Conservation (phyloP, 2,329 filamentous ascomycete genomes). For the Calonectria pteridis region DNA sequence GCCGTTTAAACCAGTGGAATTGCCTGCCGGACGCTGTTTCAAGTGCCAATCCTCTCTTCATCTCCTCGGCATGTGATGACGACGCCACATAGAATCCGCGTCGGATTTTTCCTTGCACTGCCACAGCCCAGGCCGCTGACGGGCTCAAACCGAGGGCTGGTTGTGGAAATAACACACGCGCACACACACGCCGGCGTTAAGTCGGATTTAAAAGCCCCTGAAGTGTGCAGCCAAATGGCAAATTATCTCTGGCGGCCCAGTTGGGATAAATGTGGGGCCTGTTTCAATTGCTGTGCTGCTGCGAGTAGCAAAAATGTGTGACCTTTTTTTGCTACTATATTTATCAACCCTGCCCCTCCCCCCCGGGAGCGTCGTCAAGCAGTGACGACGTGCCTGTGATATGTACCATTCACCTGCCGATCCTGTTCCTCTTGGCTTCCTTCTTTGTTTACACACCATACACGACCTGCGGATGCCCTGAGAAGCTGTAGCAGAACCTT, state of each 20-base stretch:
- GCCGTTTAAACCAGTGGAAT: background rate
- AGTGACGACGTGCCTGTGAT: constrained; percentile 1
- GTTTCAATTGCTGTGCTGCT: constrained; percentile 1
- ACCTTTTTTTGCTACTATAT: background rate
- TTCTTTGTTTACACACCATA: background rate
- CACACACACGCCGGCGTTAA: constrained; percentile 10
- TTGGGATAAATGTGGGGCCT: constrained; percentile 3
- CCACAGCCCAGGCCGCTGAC: background rate
- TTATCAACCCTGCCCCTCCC: background rate
- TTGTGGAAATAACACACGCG: background rate
- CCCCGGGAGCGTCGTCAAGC: background rate
- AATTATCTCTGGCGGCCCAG: background rate
- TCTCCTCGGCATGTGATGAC: background rate
- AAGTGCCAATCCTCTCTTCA: background rate
- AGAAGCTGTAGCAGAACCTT: background rate
- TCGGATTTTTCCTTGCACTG: background rate
- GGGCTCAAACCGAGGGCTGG: no score
- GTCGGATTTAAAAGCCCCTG: constrained; percentile 17
- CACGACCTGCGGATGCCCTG: background rate
- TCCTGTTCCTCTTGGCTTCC: background rate
- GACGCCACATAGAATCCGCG: background rate
- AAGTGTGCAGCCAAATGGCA: constrained; percentile 1
- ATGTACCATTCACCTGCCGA: background rate
- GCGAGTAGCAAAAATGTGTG: background rate
- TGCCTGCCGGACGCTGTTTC: background rate